A percentile compares a stretch with the other conserved stretches of the same genome.
These are phyloP conservation scores for Pleurotus eryngii DNA, from an alignment of 768 basidiomycete genomes.

Conservation along the genomic window DNA sequence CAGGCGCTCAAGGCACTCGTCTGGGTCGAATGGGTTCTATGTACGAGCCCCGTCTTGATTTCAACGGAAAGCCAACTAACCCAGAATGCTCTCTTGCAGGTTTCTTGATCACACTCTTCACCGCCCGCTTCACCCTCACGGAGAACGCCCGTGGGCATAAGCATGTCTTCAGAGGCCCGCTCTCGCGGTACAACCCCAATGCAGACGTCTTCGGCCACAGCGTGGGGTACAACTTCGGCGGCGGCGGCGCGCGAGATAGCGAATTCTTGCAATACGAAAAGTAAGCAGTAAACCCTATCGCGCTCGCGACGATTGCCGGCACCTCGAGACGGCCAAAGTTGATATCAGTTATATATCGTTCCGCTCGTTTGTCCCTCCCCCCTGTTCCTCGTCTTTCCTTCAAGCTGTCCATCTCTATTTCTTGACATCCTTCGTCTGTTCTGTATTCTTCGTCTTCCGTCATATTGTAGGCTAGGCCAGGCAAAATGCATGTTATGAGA, in stretches of 20 bases:
- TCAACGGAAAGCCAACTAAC: no score
- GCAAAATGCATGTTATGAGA: no score
- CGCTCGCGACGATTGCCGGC: no score
- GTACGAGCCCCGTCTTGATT: constrained; percentile 29
- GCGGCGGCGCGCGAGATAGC: constrained; percentile 18
- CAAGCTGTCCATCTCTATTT: no score
- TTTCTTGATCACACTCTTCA: constrained; percentile 36
- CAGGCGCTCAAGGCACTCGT: constrained; percentile 55
- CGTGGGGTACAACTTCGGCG: constrained; percentile 2
- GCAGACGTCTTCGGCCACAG: constrained; percentile 8
- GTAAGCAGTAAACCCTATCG: no score
- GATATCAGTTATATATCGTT: neutral
- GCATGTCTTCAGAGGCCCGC: constrained; percentile 48
- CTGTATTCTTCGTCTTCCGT: no score
- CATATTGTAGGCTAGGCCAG: no score
- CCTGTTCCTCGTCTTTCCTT: neutral
- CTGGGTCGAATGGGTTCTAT: constrained; percentile 54
- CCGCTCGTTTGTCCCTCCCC: neutral
- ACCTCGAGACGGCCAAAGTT: no score
- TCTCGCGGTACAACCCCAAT: constrained; percentile 46
- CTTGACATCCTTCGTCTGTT: no score
- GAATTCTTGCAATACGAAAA: constrained; percentile 32
- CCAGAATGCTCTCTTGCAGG: constrained; percentile 25
- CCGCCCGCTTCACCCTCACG: constrained; percentile 40
- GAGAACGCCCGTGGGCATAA: constrained; percentile 44